phyloP scores from a whole-genome alignment of 371 early-diverging fungal genomes.

The Zychaea mexicana region DNA sequence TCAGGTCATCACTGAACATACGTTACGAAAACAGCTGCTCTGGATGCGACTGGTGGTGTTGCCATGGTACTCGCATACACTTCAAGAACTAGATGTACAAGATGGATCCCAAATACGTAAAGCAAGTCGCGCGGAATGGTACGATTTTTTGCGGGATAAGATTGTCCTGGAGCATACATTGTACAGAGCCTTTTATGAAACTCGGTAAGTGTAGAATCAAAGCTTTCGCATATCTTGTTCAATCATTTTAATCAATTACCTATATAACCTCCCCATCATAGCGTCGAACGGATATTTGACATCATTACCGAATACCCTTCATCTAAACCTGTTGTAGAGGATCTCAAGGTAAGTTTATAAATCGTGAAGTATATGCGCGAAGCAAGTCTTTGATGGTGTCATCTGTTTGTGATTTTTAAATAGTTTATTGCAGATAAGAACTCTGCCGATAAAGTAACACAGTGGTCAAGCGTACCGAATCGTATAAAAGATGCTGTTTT shows the following conservation, averaged over 20 bases:
- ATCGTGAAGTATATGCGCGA: neutral
- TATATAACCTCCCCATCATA: too few species aligned
- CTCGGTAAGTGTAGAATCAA: slow-evolving; percentile 16
- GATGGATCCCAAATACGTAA: neutral
- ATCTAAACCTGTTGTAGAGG: slow-evolving; percentile 23
- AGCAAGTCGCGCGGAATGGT: slow-evolving; percentile 9
- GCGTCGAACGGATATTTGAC: slow-evolving; percentile 32
- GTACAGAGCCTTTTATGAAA: slow-evolving; percentile 16
- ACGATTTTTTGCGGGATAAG: slow-evolving; percentile 18
- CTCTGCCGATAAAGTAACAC: neutral
- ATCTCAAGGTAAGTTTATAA: slow-evolving; percentile 26
- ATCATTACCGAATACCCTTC: slow-evolving; percentile 40
- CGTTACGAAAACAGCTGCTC: neutral
- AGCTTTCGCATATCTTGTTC: neutral
- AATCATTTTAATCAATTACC: too few species aligned
- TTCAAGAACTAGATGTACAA: neutral
- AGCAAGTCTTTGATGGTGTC: neutral
- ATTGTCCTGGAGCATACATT: slow-evolving; percentile 13
- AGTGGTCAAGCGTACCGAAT: neutral
- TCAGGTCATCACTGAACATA: neutral
- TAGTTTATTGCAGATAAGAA: neutral
- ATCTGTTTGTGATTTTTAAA: neutral
- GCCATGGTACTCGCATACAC: slow-evolving; percentile 21
- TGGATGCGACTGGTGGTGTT: slow-evolving; percentile 16
- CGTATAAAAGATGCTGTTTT: slow-evolving; percentile 22